Percentiles rank a stretch among this genome's conserved stretches.
Conservation (phyloP, 495 filamentous ascomycete genomes). For the Xylaria bambusicola region DNA sequence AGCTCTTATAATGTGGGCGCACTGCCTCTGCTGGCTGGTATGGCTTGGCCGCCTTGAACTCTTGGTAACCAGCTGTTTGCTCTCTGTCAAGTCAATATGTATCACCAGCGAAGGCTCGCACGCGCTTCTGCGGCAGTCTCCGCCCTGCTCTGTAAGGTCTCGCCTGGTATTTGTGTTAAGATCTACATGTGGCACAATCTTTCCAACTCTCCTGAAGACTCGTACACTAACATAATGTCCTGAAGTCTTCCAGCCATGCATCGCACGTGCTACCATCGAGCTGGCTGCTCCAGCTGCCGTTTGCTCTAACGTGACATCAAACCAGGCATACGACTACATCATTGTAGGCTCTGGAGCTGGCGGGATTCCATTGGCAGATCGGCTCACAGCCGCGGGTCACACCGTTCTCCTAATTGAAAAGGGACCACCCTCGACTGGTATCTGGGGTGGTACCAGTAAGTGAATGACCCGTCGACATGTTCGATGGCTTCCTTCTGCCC, state of each 20-base stretch:
- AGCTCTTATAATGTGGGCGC: conserved; percentile 15
- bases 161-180: background rate
- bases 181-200: background rate
- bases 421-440: conserved; percentile 54
- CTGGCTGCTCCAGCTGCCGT: conserved; percentile 24
- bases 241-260: conserved; percentile 22
- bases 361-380: conserved; percentile 59
- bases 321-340: conserved; percentile 58
- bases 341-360: conserved; percentile 60
- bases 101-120: conserved; percentile 17
- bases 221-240: conserved; percentile 15
- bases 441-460: conserved; percentile 44
- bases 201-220: background rate
- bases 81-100: conserved; percentile 20
- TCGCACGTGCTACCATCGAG: conserved; percentile 24
- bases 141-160: conserved; percentile 25
- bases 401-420: conserved; percentile 59
- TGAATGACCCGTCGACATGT: background rate
- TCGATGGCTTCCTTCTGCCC: background rate
- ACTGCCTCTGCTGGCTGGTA: conserved; percentile 2
- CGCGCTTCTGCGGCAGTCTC: conserved; percentile 22
- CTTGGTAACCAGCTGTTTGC: conserved; percentile 1
- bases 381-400: conserved; percentile 55
- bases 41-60: background rate
- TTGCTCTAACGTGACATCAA: conserved; percentile 35